Conservation (phyloP, 140 eudicot species). For the Anethum foeniculum region DNA sequence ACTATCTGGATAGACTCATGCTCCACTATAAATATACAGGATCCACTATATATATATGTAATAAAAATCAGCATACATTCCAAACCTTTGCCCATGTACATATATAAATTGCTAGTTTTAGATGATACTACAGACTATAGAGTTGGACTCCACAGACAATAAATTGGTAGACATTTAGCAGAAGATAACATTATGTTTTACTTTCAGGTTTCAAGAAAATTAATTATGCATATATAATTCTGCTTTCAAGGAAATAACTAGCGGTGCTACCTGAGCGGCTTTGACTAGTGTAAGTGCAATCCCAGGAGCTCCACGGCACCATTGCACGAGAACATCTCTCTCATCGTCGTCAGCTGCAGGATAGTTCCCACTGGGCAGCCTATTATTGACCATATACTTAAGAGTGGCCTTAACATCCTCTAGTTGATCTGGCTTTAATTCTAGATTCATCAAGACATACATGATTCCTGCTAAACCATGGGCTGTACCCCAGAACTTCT, state of each 20-base stretch:
- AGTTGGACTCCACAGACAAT: neutral
- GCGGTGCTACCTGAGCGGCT: conserved; percentile 54
- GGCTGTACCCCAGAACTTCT: conserved; percentile 78
- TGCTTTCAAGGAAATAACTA: neutral
- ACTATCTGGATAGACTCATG: neutral
- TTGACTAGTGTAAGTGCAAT: conserved; percentile 61
- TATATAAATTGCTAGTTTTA: too few relatives aligned
- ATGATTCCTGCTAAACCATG: conserved; percentile 80
- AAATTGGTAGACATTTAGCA: neutral
- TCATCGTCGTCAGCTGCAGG: conserved; percentile 52
- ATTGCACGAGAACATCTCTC: conserved; percentile 61
- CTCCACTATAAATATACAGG: neutral
- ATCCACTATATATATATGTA: too few relatives aligned
- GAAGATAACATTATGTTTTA: neutral
- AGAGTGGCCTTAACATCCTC: conserved; percentile 60
- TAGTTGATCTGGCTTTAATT: conserved; percentile 36
- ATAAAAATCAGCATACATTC: too few relatives aligned
- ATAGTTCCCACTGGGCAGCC: conserved; percentile 61
- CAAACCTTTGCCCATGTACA: neutral
- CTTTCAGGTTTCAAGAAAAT: too few relatives aligned
- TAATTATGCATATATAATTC: too few relatives aligned
- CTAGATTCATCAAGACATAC: conserved; percentile 49
- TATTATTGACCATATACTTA: conserved; percentile 50
- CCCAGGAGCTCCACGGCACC: conserved; percentile 93
- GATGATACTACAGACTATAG: neutral